phyloP scores from a whole-genome alignment of 139 green algal species.

The Picochlorum sp. region DNA sequence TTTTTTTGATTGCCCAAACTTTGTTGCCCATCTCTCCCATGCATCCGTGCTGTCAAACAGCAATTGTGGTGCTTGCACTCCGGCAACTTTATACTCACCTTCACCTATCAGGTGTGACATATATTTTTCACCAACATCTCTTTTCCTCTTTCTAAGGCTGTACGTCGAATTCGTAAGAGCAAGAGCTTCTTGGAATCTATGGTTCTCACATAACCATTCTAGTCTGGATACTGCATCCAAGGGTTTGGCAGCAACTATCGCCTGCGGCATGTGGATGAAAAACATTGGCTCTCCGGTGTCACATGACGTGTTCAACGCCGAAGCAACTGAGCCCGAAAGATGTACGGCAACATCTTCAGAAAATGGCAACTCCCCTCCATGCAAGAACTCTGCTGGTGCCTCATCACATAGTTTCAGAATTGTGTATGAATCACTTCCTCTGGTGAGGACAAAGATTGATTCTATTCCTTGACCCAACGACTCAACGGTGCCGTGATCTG shows the following conservation, averaged over 20 bases:
- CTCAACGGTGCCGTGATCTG: no score
- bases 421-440: no score
- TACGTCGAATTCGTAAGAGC: conserved; percentile 42
- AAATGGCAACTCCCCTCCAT: no score
- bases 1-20: conserved; percentile 62
- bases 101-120: conserved; percentile 33
- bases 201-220: conserved; percentile 61
- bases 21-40: conserved; percentile 68
- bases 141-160: conserved; percentile 8
- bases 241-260: conserved; percentile 53
- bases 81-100: conserved; percentile 41
- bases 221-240: conserved; percentile 69
- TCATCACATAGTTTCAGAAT: no score
- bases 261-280: conserved; percentile 43
- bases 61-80: conserved; percentile 42
- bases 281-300: conserved; percentile 55
- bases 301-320: no score
- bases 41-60: conserved; percentile 39
- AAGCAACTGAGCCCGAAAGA: no score
- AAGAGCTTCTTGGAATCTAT: conserved; percentile 62
- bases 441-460: no score
- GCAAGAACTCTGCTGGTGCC: no score
- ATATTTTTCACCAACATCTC: conserved; percentile 35
- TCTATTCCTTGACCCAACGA: no score
- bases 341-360: no score